Base-by-base conservation (phyloP, 2,329 filamentous ascomycete genomes). In the Hymenoscyphus scutula region DNA sequence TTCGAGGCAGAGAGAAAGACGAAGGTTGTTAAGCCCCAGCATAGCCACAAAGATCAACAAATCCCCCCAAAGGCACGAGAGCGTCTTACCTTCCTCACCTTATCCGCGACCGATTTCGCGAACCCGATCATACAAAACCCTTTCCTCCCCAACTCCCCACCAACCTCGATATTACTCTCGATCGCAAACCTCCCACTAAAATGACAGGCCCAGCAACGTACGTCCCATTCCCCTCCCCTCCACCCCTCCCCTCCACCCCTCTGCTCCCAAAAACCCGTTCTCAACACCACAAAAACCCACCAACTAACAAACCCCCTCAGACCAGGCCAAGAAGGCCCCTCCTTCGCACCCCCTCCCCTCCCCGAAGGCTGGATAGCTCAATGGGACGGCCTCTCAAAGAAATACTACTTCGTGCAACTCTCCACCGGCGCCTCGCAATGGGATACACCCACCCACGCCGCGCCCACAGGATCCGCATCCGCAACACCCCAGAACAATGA, bases 361-460 rank as follows among this genome's bases (percentile, higher is more conserved):
- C 86, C 86, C 57, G 77, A 84, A 13, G 86, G 86, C 71, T 89
- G 86, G 86, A 89, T 88, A 71, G 85, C 86, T 63, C 86, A 89
- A 77, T 89, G 86, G 86, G 86, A 89, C 72, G 83, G 81, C 65
- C 73, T 80, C 62, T 85, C 81, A 74, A 83, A 80, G 74, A 88
- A 88, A 74, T 89, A 89, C 74, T 89, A 89, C 75, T 89, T 85
- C 74, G 88, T 91, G 58, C 87, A 90, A 75, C 83, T 91, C 60
- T 87, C 86, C 59, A 90, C 88, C 7, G 88, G 88, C 56, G 80
- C 84, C 41, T 89, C 88, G 66, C 88, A 90, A 76, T 91, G 89
- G 88, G 88, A 90, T n/a, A 81, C 83, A 34, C 88, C 88, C 34
- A 90, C 85, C 15, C 80, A 85, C 63, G 81, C 87, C 57, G 87